Evolutionary conservation across 176 grass and related monocot species (phyloP).

Genomic region (Aegilops bicornis): DNA sequence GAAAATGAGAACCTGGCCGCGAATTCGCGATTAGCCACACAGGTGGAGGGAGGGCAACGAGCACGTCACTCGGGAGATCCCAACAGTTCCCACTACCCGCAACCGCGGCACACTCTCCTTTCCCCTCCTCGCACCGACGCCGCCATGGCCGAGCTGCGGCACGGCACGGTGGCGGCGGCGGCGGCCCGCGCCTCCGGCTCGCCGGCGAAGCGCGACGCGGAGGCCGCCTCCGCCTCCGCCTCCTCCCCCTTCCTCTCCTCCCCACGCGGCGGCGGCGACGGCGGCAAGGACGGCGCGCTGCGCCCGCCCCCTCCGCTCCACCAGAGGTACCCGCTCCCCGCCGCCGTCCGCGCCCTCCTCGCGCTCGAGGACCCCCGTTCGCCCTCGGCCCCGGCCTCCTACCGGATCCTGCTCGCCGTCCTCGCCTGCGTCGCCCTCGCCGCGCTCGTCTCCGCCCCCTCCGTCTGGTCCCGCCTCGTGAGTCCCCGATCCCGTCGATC

Average conservation of each 20-base stretch:
- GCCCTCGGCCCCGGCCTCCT: constrained; percentile 46
- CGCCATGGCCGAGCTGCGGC: constrained; percentile 84
- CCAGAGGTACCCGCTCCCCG: constrained; percentile 34
- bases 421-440: constrained; percentile 53
- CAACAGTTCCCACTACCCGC: background rate
- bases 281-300: constrained; percentile 50
- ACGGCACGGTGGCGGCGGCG: constrained; percentile 59
- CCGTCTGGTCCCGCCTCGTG: constrained; percentile 76
- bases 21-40: no score
- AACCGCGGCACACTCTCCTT: no score
- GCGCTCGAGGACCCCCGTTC: constrained; percentile 70
- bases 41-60: no score
- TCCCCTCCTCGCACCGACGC: background rate
- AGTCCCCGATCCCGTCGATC: constrained; percentile 27
- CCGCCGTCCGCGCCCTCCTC: constrained; percentile 62
- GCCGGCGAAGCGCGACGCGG: constrained; percentile 60
- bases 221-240: constrained; percentile 8
- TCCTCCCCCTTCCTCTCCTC: constrained; percentile 54
- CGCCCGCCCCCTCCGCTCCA: constrained; percentile 34
- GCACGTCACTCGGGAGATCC: background rate
- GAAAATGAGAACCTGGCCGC: no score
- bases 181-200: constrained; percentile 45
- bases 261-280: constrained; percentile 15
- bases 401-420: constrained; percentile 69
- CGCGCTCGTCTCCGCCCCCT: constrained; percentile 52